phyloP scores from a whole-genome alignment of 2,329 filamentous ascomycete genomes.

The Aspergillus neotritici region DNA sequence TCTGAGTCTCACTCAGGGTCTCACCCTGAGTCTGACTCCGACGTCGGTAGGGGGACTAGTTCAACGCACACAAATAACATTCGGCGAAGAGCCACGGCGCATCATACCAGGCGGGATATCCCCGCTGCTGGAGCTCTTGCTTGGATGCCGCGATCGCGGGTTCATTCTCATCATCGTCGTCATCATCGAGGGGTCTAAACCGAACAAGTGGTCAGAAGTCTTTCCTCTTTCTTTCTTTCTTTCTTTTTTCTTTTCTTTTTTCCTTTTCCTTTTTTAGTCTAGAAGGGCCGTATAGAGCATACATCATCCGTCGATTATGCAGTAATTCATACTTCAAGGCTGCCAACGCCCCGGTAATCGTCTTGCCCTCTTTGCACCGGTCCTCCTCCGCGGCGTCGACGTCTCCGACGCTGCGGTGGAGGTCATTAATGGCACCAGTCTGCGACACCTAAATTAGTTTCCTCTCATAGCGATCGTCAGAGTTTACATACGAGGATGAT shows the following conservation, averaged over 20 bases:
- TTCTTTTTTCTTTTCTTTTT: too few species aligned
- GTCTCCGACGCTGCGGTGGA: conserved; percentile 58
- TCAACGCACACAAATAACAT: conserved; percentile 69
- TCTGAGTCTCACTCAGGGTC: too few species aligned
- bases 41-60: too few species aligned
- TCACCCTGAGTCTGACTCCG: too few species aligned
- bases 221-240: not conserved
- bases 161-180: conserved; percentile 49
- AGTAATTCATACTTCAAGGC: conserved; percentile 91
- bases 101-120: conserved; percentile 72
- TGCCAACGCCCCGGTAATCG: conserved; percentile 71
- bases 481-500: conserved; percentile 68
- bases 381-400: conserved; percentile 50
- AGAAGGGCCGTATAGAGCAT: conserved; percentile 25
- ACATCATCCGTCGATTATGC: conserved; percentile 77
- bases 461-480: not conserved
- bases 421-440: conserved; percentile 90
- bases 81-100: conserved; percentile 86
- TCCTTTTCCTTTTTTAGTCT: not conserved
- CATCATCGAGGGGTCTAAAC: conserved; percentile 64
- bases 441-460: conserved; percentile 33
- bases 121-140: conserved; percentile 69
- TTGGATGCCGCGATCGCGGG: conserved; percentile 78
- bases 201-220: not conserved
- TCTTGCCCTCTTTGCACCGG: conserved; percentile 74